These are phyloP conservation scores for Isoetes engelmannii DNA, from an alignment of 83 land plant species.

Conservation along the genomic window DNA sequence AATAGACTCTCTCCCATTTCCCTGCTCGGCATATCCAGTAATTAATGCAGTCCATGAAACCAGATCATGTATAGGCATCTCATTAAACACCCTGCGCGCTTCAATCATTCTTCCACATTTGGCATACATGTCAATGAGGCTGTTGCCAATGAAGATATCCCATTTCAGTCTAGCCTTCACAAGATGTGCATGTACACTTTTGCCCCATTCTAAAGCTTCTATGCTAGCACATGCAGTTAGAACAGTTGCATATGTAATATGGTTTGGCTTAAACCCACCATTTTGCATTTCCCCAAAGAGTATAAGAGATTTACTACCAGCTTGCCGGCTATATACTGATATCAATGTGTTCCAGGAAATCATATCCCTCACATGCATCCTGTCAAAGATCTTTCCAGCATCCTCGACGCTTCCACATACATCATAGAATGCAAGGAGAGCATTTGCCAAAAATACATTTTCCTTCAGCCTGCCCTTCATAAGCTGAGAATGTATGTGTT, in stretches of 20 bases:
- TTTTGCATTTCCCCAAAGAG: too few species aligned
- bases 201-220: background rate
- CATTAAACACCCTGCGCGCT: conserved; percentile 26
- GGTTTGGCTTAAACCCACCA: too few species aligned
- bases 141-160: background rate
- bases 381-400: background rate
- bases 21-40: conserved; percentile 21
- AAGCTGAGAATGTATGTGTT: too few species aligned
- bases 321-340: background rate
- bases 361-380: background rate
- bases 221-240: too few species aligned
- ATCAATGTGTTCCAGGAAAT: conserved; percentile 12
- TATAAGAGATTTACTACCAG: too few species aligned
- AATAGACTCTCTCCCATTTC: conserved; percentile 4
- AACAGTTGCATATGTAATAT: too few species aligned
- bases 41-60: conserved; percentile 46
- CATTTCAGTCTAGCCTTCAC: background rate
- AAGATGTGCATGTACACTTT: background rate
- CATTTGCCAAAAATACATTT: background rate
- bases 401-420: conserved; percentile 1
- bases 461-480: too few species aligned
- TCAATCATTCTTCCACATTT: conserved; percentile 33
- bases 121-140: conserved; percentile 16
- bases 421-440: conserved; percentile 3
- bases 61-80: conserved; percentile 24